These are phyloP conservation scores for Tillandsia fasciculata DNA, from an alignment of 176 grass and related monocot species.

Conservation along the genomic window DNA sequence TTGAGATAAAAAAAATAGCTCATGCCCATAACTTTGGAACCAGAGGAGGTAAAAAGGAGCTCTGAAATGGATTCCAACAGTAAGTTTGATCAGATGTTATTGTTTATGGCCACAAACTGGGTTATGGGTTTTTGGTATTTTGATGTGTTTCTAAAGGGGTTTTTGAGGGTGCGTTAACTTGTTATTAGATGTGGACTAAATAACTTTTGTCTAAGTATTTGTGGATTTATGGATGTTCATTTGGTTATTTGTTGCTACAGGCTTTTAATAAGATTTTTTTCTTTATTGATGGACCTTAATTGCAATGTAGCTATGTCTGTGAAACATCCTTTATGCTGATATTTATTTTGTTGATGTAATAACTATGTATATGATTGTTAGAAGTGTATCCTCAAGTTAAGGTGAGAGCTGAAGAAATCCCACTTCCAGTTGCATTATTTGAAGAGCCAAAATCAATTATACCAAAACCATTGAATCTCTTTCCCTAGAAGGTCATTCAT, in stretches of 20 bases:
- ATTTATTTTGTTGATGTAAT: neutral
- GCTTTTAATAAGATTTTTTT: neutral
- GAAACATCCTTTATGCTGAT: neutral
- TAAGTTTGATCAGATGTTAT: neutral
- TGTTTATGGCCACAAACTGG: neutral
- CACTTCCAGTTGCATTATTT: neutral
- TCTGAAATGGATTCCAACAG: neutral
- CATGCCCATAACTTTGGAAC: neutral
- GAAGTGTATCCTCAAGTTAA: slow-evolving; percentile 14
- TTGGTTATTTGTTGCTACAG: neutral
- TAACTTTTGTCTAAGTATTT: neutral
- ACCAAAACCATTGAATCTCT: slow-evolving; percentile 7
- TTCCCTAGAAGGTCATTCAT: slow-evolving; percentile 15
- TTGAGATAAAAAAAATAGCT: neutral
- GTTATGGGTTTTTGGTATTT: neutral
- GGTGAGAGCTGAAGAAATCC: slow-evolving; percentile 6
- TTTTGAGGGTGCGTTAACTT: neutral
- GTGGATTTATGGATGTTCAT: neutral
- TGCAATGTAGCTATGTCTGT: neutral
- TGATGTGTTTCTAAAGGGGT: neutral
- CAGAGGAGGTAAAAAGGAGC: neutral
- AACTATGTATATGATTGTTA: neutral
- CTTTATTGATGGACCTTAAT: neutral
- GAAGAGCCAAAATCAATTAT: slow-evolving; percentile 9
- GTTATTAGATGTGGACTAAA: neutral